Conservation (phyloP, 2,329 filamentous ascomycete species). For the Botrytis galanthina region DNA sequence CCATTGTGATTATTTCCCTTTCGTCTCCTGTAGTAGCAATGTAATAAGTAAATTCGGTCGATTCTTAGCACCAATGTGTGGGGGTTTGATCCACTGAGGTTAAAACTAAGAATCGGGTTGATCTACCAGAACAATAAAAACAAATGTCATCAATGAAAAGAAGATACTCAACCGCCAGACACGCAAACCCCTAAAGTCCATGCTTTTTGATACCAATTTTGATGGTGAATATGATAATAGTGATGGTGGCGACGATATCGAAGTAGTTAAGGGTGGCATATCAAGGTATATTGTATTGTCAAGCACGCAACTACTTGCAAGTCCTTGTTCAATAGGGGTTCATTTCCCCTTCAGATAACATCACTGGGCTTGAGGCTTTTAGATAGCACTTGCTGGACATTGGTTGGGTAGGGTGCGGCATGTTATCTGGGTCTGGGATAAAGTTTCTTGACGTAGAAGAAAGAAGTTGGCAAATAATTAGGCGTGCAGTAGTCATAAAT, state of each 20-base stretch:
- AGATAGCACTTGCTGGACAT: slow-evolving; percentile 7
- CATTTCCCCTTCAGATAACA: neutral
- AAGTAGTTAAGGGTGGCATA: neutral
- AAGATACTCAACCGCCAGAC: neutral
- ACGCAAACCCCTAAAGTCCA: neutral
- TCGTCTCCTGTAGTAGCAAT: slow-evolving; percentile 28
- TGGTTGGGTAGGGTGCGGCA: neutral
- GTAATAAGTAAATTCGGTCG: slow-evolving; percentile 39
- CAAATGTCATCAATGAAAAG: slow-evolving; percentile 4
- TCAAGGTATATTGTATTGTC: neutral
- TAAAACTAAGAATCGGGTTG: slow-evolving; percentile 62
- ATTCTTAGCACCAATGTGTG: slow-evolving; percentile 69
- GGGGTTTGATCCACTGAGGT: slow-evolving; percentile 58
- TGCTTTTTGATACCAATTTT: neutral
- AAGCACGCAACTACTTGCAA: neutral
- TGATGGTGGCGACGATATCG: neutral
- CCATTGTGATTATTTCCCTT: slow-evolving; percentile 22
- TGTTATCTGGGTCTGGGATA: neutral
- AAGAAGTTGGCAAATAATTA: neutral
- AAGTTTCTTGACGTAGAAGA: neutral
- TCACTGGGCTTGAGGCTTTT: neutral
- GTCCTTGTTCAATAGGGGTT: neutral
- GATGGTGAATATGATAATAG: neutral
- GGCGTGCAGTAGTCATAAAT: neutral
- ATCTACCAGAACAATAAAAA: slow-evolving; percentile 39